Evolutionary conservation across 352 stramenopile genomes (phyloP).

Genomic region (Globisporangium barbulae): DNA sequence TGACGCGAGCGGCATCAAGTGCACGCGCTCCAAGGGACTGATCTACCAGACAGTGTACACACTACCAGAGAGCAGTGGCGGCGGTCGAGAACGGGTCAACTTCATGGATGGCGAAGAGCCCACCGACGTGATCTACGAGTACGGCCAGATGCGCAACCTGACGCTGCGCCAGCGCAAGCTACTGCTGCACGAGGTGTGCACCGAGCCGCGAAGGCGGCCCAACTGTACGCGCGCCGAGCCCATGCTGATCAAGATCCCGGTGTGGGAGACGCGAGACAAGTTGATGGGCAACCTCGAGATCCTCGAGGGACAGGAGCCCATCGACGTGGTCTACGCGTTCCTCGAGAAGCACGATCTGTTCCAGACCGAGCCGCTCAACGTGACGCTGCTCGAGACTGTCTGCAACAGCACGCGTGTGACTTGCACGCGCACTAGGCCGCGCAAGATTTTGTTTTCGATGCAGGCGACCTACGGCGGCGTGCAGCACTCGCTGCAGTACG

Average conservation of each 20-base stretch:
- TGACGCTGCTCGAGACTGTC: constrained; percentile 54
- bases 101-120: constrained; percentile 76
- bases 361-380: constrained; percentile 78
- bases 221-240: constrained; percentile 80
- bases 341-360: constrained; percentile 86
- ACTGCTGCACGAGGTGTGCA: constrained; percentile 70
- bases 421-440: constrained; percentile 49
- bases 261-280: constrained; percentile 67
- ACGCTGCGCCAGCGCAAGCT: constrained; percentile 61
- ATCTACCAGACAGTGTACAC: constrained; percentile 66
- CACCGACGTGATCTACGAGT: constrained; percentile 76
- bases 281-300: constrained; percentile 74
- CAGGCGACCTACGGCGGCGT: constrained; percentile 72
- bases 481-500: constrained; percentile 68
- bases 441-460: constrained; percentile 73
- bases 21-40: constrained; percentile 49
- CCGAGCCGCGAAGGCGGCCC: constrained; percentile 47
- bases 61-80: constrained; percentile 35
- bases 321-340: constrained; percentile 83
- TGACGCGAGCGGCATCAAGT: constrained; percentile 43
- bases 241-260: constrained; percentile 67
- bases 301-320: constrained; percentile 72
- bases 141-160: constrained; percentile 65
- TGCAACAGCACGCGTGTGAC: constrained; percentile 71
- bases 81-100: constrained; percentile 46